A percentile compares a stretch with the other conserved stretches of the same genome.
Evolutionary conservation across 2,329 filamentous ascomycete species (phyloP).

Genomic region (Pochonia chlamydosporia): DNA sequence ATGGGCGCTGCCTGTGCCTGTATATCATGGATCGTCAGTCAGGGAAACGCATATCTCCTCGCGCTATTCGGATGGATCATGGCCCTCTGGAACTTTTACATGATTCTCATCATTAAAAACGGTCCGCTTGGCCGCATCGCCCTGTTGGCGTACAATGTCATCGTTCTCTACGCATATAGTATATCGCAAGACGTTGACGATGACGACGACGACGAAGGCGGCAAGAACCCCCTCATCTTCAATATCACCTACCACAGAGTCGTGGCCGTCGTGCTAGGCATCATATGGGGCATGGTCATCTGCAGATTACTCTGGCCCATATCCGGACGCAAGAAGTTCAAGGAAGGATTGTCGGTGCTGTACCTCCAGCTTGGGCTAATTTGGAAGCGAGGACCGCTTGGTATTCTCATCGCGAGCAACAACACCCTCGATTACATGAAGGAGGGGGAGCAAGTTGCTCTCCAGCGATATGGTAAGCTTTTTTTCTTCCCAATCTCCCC

Average conservation of each 20-base stretch:
- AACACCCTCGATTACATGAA: conserved; percentile 68
- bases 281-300: conserved; percentile 86
- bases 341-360: conserved; percentile 81
- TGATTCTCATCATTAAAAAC: conserved; percentile 78
- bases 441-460: conserved; percentile 77
- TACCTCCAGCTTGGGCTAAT: conserved; percentile 94
- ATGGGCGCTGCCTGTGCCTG: conserved; percentile 73
- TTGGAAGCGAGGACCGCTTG: conserved; percentile 89
- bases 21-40: conserved; percentile 69
- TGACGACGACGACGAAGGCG: conserved; percentile 84
- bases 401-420: conserved; percentile 59
- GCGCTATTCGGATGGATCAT: conserved; percentile 77
- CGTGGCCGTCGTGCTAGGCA: conserved; percentile 77
- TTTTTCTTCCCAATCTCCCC: neutral
- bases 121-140: conserved; percentile 91
- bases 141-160: conserved; percentile 92
- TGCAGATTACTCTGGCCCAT: conserved; percentile 92
- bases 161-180: conserved; percentile 89
- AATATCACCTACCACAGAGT: conserved; percentile 87
- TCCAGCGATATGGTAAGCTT: conserved; percentile 64
- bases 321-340: conserved; percentile 79
- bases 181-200: conserved; percentile 74
- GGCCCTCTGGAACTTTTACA: conserved; percentile 78
- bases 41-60: conserved; percentile 69
- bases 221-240: conserved; percentile 73